A percentile compares a stretch with the other conserved stretches of the same genome.
These are phyloP conservation scores for Sisymbrium irio DNA, from an alignment of 345 rosid species.

Conservation along the genomic window DNA sequence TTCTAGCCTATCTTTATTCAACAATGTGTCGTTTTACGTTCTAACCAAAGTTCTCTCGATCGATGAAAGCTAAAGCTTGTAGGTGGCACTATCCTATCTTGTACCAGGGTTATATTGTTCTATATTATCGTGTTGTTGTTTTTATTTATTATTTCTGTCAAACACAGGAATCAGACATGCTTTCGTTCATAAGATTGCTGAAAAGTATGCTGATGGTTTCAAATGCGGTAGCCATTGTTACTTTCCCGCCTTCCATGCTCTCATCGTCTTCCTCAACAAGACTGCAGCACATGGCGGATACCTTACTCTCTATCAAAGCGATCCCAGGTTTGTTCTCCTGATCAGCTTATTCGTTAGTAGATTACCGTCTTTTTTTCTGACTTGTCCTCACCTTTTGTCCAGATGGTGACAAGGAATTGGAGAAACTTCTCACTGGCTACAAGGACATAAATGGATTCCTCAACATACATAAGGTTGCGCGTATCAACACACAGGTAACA, in stretches of 20 bases:
- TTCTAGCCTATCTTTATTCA: neutral
- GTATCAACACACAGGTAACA: slow-evolving; percentile 80
- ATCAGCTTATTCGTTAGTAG: slow-evolving; percentile 3
- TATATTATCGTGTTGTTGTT: neutral
- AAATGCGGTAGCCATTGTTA: slow-evolving; percentile 74
- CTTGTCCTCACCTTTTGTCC: neutral
- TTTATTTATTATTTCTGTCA: neutral
- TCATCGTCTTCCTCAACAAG: slow-evolving; percentile 64
- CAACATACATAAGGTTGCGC: slow-evolving; percentile 74
- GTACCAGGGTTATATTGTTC: neutral
- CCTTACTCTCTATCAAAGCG: slow-evolving; percentile 80
- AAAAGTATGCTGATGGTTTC: slow-evolving; percentile 73
- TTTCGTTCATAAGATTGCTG: slow-evolving; percentile 72
- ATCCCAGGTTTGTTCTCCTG: slow-evolving; percentile 55
- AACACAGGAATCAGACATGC: slow-evolving; percentile 80
- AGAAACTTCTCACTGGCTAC: slow-evolving; percentile 78
- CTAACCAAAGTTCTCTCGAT: neutral
- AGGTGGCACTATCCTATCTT: neutral
- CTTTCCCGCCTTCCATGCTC: slow-evolving; percentile 74
- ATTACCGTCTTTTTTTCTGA: neutral
- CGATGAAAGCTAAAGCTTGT: neutral
- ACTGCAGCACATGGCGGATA: slow-evolving; percentile 90
- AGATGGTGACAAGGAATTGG: slow-evolving; percentile 86
- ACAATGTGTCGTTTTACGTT: neutral
- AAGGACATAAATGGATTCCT: slow-evolving; percentile 94